Base-by-base conservation (phyloP, 768 basidiomycete genomes). In the Rhodotorula kratochvilovae region DNA sequence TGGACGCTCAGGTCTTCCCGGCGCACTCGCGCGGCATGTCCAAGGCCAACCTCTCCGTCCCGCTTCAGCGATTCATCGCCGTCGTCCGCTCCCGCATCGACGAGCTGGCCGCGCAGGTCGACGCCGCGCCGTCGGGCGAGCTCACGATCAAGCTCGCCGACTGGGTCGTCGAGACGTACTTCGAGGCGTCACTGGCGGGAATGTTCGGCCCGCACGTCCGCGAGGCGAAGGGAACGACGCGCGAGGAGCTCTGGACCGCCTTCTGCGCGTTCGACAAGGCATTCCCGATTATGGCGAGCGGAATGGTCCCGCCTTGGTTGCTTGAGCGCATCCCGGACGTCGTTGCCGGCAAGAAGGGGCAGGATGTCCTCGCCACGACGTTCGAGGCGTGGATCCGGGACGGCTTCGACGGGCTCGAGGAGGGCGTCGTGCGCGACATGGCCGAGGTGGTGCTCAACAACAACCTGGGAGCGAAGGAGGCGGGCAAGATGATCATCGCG, bases 281-380 rank as follows among this genome's bases (percentile, higher is more conserved):
- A 0, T 76, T 76, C 60, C 76, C 76, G 17, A 66, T 76, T 46
- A 57, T 72, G 25, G 73, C 76, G 5, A 63, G 63, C 48, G 76
- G 68, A 2, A 25, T 71, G 16, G 33, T 76, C 15, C 73, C 76
- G 2, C 2, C 51, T 12, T 50, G 16, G 7, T n/a, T 74, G 2
- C 51, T 63, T 19, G 21, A 50, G 21, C 39, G 29, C 29, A 51
- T 72, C 42, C 67, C 71, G 1, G 58, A 61, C 12, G 60, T 72
- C 33, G n/a, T 50, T 27, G 31, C 51, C 21, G 76, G 64, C 1
- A 45, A 60, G 25, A 6, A n/a, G 5, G 64, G 53, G 11, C 42
- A 59, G 27, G 42, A 59, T 2, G 29, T 55, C 0, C 57, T 76
- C 15, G 66, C 62, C 12, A 1, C 25, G 1, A 31, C 29, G 3